phyloP scores from a whole-genome alignment of 192 early-diverging fungal species.

The Entomortierella parvispora region DNA sequence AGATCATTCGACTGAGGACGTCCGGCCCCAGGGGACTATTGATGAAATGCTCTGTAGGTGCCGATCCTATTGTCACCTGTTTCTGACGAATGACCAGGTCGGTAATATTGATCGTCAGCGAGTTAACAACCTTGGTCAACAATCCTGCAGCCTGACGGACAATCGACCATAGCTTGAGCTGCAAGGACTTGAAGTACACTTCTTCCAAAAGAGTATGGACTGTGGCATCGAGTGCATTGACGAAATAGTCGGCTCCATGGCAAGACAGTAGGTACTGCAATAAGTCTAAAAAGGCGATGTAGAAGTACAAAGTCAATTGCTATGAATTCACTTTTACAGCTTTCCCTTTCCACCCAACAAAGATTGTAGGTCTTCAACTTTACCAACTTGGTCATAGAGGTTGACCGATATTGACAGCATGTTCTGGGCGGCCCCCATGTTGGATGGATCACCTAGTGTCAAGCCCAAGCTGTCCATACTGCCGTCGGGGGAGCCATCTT shows the following conservation, averaged over 20 bases:
- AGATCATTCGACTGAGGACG: slow-evolving; percentile 69
- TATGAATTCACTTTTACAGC: neutral
- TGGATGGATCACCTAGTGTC: slow-evolving; percentile 70
- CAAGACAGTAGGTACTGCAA: slow-evolving; percentile 82
- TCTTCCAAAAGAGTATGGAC: slow-evolving; percentile 74
- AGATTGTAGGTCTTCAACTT: neutral
- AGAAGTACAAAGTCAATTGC: neutral
- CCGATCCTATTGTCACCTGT: slow-evolving; percentile 78
- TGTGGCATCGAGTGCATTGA: slow-evolving; percentile 60
- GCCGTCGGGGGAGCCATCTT: slow-evolving; percentile 19
- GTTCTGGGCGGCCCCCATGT: slow-evolving; percentile 64
- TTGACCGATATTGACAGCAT: slow-evolving; percentile 68
- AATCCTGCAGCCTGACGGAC: slow-evolving; percentile 81
- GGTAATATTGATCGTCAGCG: slow-evolving; percentile 77
- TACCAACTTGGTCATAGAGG: slow-evolving; percentile 77
- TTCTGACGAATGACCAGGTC: slow-evolving; percentile 80
- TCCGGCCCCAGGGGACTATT: slow-evolving; percentile 71
- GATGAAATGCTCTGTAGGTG: slow-evolving; percentile 70
- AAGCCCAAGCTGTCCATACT: slow-evolving; percentile 59
- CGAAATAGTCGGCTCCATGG: slow-evolving; percentile 62
- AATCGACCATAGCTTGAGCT: slow-evolving; percentile 76
- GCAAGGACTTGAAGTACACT: slow-evolving; percentile 79
- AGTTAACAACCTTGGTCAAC: slow-evolving; percentile 75
- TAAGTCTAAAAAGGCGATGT: slow-evolving; percentile 51
- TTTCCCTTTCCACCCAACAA: neutral